Conservation (phyloP, 345 rosid species). For the Pistacia vera region DNA sequence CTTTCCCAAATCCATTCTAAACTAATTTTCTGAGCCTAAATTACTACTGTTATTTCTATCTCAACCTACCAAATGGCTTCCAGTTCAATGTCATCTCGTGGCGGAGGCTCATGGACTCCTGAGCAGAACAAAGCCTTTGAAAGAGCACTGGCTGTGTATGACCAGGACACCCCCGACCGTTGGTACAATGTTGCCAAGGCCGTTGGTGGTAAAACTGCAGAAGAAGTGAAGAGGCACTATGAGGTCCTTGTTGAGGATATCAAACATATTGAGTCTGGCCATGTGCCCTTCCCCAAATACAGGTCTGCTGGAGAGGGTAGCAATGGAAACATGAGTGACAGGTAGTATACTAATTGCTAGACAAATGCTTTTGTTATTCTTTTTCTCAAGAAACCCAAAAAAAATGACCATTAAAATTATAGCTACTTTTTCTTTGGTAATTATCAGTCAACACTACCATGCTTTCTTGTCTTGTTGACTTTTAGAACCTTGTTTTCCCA, state of each 20-base stretch:
- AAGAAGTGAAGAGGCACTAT: conserved; percentile 84
- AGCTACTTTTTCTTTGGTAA: too few species aligned
- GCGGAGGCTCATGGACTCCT: conserved; percentile 71
- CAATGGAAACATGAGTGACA: conserved; percentile 37
- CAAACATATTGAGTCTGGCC: conserved; percentile 77
- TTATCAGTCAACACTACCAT: neutral
- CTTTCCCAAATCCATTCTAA: neutral
- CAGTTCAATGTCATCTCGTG: conserved; percentile 73
- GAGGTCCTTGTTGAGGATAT: conserved; percentile 75
- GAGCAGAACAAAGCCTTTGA: conserved; percentile 97
- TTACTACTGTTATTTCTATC: neutral
- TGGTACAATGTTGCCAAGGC: conserved; percentile 94
- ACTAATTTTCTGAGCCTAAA: neutral
- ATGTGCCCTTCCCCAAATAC: conserved; percentile 84
- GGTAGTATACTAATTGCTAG: neutral
- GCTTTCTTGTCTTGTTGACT: conserved; percentile 11
- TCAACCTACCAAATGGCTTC: conserved; percentile 57
- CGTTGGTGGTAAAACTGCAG: conserved; percentile 83
- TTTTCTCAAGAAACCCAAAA: conserved; percentile 3
- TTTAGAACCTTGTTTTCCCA: conserved; percentile 7
- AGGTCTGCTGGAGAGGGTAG: conserved; percentile 36
- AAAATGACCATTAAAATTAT: neutral
- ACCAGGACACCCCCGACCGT: conserved; percentile 95
- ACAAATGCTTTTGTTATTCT: neutral
- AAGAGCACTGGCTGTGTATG: conserved; percentile 85